Base-by-base conservation (phyloP, 2,329 filamentous ascomycete genomes). In the Mariannaea elegans region DNA sequence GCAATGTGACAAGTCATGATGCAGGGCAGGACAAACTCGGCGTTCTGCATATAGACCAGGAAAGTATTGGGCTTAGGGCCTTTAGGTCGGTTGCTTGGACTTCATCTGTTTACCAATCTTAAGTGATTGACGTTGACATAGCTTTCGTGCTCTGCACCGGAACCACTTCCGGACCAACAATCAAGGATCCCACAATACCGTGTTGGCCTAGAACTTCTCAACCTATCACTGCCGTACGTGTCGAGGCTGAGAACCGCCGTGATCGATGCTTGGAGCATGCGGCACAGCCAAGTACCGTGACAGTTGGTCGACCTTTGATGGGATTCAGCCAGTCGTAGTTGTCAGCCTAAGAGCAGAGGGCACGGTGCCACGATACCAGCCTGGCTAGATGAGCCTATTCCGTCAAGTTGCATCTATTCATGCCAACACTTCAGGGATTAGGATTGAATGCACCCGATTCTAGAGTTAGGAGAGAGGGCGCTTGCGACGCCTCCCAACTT, bases 1-100 rank as follows among this genome's bases (percentile, higher is more conserved):
- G 61, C 38, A 66, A 69, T 62, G 38, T 70, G 69, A 71, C 64
- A 42, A 56, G 62, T 71, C 69, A 71, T 16, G 41, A 60, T 60
- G 59, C 56, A 59, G 59, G 51, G 56, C 64, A 53, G 56, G 55
- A 70, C 66, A 58, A 60, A 60, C 57, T 54, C 54, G 54, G 65
- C 57, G 53, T 41, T 59, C 19, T 65, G 66, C 66, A 70, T 60
- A 63, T 53, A 19, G 56, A 55, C 61, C 31, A 60, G 29, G 51
- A 52, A 52, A 54, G 59, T 48, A 61, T 36, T 65, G 57, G 52
- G 52, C 52, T 56, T 55, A 44, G 47, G 59, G 24, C 31, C 45
- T 38, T 61, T 55, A 36, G 52, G 19, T 19, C 23, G 34, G 56
- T 66, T 62, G 57, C 59, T 67, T 67, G 57, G 56, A 52, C 39